phyloP scores from a whole-genome alignment of 2,329 filamentous ascomycete genomes.

The Paecilomyces niveus region DNA sequence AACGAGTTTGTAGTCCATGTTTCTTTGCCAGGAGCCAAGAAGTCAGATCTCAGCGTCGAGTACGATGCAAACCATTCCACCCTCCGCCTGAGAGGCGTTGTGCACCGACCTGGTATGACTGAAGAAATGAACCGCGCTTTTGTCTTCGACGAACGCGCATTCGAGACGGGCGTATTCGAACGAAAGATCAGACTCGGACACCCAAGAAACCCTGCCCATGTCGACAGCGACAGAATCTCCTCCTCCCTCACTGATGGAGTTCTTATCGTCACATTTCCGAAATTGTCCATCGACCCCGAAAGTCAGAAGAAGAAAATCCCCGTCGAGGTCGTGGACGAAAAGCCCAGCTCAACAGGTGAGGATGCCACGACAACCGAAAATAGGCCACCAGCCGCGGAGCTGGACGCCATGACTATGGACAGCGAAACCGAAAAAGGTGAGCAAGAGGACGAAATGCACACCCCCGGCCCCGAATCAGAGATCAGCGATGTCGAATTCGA shows the following conservation, averaged over 20 bases:
- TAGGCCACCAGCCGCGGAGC: constrained; percentile 3
- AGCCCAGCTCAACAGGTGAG: constrained; percentile 11
- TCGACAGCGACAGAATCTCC: constrained; percentile 61
- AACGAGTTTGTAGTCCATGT: constrained; percentile 61
- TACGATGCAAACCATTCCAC: constrained; percentile 64
- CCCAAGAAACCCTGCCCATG: constrained; percentile 48
- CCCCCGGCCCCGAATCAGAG: constrained; percentile 13
- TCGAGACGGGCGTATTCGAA: constrained; percentile 68
- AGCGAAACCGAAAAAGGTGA: constrained; percentile 16
- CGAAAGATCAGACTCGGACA: constrained; percentile 56
- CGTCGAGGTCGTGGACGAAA: constrained; percentile 32
- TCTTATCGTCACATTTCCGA: constrained; percentile 68
- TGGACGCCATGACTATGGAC: constrained; percentile 13
- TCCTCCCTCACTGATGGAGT: constrained; percentile 76
- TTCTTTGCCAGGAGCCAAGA: constrained; percentile 70
- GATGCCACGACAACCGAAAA: constrained; percentile 5
- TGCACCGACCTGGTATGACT: constrained; percentile 63
- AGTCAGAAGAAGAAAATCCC: constrained; percentile 28
- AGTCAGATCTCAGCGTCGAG: constrained; percentile 68
- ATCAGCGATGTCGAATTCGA: constrained; percentile 9
- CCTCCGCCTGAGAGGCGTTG: constrained; percentile 63
- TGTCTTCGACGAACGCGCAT: constrained; percentile 61
- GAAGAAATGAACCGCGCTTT: constrained; percentile 62
- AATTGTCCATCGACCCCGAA: constrained; percentile 51
- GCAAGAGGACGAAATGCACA: background rate